A percentile compares a stretch with the other conserved stretches of the same genome.
These are phyloP conservation scores for Jamesozyma lodderae DNA, from an alignment of 805 yeast genomes.

Conservation along the genomic window DNA sequence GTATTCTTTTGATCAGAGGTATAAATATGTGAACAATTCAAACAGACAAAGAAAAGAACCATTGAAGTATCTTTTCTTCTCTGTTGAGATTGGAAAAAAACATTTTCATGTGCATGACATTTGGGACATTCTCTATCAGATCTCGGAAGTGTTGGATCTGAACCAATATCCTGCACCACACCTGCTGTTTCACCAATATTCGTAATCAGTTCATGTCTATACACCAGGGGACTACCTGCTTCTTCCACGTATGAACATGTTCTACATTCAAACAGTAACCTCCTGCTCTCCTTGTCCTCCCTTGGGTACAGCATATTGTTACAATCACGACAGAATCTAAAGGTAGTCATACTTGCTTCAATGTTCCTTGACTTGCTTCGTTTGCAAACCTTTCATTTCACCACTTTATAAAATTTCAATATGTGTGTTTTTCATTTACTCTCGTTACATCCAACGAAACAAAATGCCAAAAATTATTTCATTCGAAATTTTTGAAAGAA, in stretches of 20 bases:
- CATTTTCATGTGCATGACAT: conserved; percentile 83
- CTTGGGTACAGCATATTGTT: conserved; percentile 97
- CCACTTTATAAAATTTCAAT: not conserved
- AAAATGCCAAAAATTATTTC: not conserved
- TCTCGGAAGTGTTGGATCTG: conserved; percentile 96
- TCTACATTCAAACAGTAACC: conserved; percentile 83
- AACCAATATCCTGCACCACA: conserved; percentile 88
- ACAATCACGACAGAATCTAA: conserved; percentile 91
- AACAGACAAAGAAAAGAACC: conserved; percentile 89
- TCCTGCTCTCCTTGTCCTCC: conserved; percentile 70
- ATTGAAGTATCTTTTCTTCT: conserved; percentile 90
- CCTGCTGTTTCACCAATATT: conserved; percentile 94
- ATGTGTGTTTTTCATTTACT: not conserved
- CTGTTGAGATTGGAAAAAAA: conserved; percentile 94
- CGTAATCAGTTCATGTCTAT: conserved; percentile 85
- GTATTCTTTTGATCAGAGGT: conserved; percentile 32
- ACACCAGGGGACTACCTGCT: conserved; percentile 80
- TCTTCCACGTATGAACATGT: conserved; percentile 90
- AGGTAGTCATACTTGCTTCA: conserved; percentile 62
- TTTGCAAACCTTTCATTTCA: not conserved
- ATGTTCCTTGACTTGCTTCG: not conserved
- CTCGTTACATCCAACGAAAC: not conserved
- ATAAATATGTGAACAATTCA: conserved; percentile 68
- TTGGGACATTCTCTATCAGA: conserved; percentile 89
- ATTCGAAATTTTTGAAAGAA: not conserved